Evolutionary conservation across 306 rosid species (phyloP).

Genomic region (Abrus pulchellus): DNA sequence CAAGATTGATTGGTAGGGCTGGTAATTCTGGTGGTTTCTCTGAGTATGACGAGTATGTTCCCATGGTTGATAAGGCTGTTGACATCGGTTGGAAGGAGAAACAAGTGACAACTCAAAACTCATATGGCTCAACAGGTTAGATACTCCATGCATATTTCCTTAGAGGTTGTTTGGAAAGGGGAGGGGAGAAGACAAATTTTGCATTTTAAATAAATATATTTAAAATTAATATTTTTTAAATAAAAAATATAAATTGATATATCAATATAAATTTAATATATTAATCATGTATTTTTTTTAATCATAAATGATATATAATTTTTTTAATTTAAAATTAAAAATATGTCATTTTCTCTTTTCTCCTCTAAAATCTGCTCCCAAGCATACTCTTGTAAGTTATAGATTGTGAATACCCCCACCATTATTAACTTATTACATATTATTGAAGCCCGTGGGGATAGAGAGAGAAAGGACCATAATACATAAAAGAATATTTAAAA

Average conservation of each 20-base stretch:
- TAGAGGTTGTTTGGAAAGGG: neutral
- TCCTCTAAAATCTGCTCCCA: too few species aligned
- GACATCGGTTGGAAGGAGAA: conserved; percentile 68
- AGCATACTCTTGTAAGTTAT: neutral
- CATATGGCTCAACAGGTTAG: conserved; percentile 63
- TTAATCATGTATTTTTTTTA: too few species aligned
- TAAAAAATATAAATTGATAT: too few species aligned
- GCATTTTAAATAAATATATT: too few species aligned
- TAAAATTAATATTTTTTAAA: too few species aligned
- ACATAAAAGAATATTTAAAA: neutral
- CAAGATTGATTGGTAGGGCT: conserved; percentile 63
- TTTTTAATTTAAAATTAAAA: too few species aligned
- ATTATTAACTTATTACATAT: conserved; percentile 23
- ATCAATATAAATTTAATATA: too few species aligned
- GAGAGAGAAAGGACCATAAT: neutral
- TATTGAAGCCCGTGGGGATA: conserved; percentile 2
- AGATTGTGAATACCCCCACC: conserved; percentile 38
- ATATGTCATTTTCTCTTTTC: too few species aligned
- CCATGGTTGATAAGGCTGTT: conserved; percentile 90
- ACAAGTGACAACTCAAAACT: conserved; percentile 48
- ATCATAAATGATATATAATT: too few species aligned
- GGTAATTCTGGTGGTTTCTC: conserved; percentile 49
- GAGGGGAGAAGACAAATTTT: too few species aligned
- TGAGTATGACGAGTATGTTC: conserved; percentile 78
- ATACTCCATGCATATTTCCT: conserved; percentile 38